phyloP scores from a whole-genome alignment of 352 stramenopile species.

The Phytophthora aleatoria region DNA sequence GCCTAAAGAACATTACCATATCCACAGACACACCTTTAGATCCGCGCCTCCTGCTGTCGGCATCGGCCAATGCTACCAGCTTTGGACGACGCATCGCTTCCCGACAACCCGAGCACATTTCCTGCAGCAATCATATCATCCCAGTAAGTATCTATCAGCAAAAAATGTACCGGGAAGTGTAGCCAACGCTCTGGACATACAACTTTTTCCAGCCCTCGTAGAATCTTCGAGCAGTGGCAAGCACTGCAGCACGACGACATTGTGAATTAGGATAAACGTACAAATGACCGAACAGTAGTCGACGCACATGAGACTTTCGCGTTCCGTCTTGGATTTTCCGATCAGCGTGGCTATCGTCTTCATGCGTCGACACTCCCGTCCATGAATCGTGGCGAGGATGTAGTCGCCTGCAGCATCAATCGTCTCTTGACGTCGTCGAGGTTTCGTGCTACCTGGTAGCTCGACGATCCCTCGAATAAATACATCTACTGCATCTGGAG shows the following conservation, averaged over 20 bases:
- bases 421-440: conserved; percentile 19
- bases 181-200: conserved; percentile 22
- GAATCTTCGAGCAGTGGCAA: conserved; percentile 61
- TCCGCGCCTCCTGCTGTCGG: conserved; percentile 26
- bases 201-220: conserved; percentile 53
- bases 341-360: conserved; percentile 58
- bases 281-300: not conserved
- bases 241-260: conserved; percentile 28
- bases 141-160: conserved; percentile 6
- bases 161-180: not conserved
- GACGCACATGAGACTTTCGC: conserved; percentile 53
- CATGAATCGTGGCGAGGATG: conserved; percentile 49
- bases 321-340: conserved; percentile 58
- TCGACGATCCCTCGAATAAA: conserved; percentile 69
- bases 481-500: conserved; percentile 48
- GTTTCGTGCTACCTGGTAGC: conserved; percentile 26
- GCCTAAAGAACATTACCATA: not conserved
- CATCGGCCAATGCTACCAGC: conserved; percentile 41
- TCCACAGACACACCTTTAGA: conserved; percentile 19
- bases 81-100: conserved; percentile 60
- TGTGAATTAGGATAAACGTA: not conserved
- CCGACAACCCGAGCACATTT: conserved; percentile 61
- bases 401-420: conserved; percentile 37
- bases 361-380: conserved; percentile 55
- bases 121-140: conserved; percentile 26